phyloP scores from a whole-genome alignment of 306 rosid genomes.

The Malus domestica region ASM211411v1 NC_041803.1:17101501-17102000 shows the following conservation, averaged over 20 bases:
- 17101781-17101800: slow-evolving; percentile 92
- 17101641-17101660: slow-evolving; percentile 97
- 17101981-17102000: not conserved
- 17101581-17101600: slow-evolving; percentile 98
- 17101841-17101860: slow-evolving; percentile 82
- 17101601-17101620: slow-evolving; percentile 95
- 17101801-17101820: slow-evolving; percentile 99
- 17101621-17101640: slow-evolving; percentile 92
- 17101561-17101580: slow-evolving; percentile 99
- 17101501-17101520: slow-evolving; percentile 4
- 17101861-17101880: slow-evolving; percentile 75
- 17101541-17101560: slow-evolving; percentile 30
- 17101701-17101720: slow-evolving; percentile 17
- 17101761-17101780: slow-evolving; percentile 52
- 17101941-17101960: slow-evolving; percentile 51
- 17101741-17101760: slow-evolving; percentile 11
- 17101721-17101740: slow-evolving; percentile 8
- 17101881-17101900: slow-evolving; percentile 84
- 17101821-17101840: slow-evolving; percentile 95
- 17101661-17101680: slow-evolving; percentile 91
- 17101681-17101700: slow-evolving; percentile 88
- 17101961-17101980: not conserved
- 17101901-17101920: slow-evolving; percentile 90
- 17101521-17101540: slow-evolving; percentile 30
- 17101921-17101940: slow-evolving; percentile 97